Percentiles rank a stretch among this genome's conserved stretches.
Evolutionary conservation across 495 filamentous ascomycete species (phyloP).

Genomic region (Thermothielavioides terrestris): DNA sequence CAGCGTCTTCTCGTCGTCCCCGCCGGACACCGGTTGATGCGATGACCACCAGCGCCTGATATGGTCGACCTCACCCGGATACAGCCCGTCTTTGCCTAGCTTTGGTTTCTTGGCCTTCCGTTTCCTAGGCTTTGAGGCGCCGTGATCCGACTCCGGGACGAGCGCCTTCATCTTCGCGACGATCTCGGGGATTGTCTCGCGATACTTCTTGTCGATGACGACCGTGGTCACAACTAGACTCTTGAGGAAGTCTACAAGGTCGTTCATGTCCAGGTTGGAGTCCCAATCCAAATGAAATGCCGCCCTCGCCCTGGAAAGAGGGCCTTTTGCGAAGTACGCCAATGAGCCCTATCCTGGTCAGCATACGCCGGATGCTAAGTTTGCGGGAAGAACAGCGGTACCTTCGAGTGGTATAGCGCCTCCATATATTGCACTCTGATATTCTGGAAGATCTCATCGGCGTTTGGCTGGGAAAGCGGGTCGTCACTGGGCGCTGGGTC

Average conservation of each 20-base stretch:
- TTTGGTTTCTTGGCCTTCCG: conserved; percentile 62
- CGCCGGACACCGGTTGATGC: conserved; percentile 30
- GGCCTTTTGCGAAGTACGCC: conserved; percentile 96
- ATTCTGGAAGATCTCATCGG: conserved; percentile 57
- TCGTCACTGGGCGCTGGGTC: conserved; percentile 14
- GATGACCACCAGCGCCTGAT: conserved; percentile 71
- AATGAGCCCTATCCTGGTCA: conserved; percentile 60
- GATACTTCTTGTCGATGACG: conserved; percentile 81
- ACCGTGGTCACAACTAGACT: conserved; percentile 61
- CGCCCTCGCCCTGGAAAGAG: conserved; percentile 76
- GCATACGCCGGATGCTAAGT: background rate
- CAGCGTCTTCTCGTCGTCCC: conserved; percentile 29
- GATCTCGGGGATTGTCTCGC: conserved; percentile 60
- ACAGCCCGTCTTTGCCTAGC: conserved; percentile 67
- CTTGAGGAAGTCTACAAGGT: conserved; percentile 61
- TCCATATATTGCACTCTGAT: conserved; percentile 75
- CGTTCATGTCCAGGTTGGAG: conserved; percentile 43
- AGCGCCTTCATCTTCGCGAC: conserved; percentile 54
- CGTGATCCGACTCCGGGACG: conserved; percentile 53
- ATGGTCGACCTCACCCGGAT: conserved; percentile 64
- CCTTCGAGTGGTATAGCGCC: conserved; percentile 83
- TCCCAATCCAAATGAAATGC: conserved; percentile 57
- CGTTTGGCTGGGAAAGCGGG: conserved; percentile 38
- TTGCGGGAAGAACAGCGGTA: conserved; percentile 23
- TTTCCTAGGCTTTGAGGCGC: conserved; percentile 39